These are phyloP conservation scores for Tephrocybe rancida DNA, from an alignment of 768 basidiomycete genomes.

Conservation along the genomic window DNA sequence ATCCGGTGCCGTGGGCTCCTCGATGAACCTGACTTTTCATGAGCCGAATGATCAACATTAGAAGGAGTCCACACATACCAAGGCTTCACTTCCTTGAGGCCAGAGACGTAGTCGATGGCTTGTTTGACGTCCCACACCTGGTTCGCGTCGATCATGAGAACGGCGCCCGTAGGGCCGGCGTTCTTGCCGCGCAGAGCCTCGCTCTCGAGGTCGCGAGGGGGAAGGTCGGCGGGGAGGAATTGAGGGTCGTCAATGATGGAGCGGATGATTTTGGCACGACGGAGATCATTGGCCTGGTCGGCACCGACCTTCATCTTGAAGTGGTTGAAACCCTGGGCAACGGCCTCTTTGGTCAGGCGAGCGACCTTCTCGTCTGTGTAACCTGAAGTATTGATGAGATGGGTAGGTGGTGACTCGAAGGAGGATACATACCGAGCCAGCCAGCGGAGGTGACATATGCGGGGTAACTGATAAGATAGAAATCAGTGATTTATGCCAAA, in stretches of 20 bases:
- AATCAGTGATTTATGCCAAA: not conserved
- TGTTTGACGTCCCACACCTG: constrained; percentile 95
- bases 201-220: constrained; percentile 61
- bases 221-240: constrained; percentile 64
- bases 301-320: constrained; percentile 99
- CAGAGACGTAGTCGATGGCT: constrained; percentile 89
- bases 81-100: constrained; percentile 78
- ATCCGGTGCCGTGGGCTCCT: constrained; percentile 92
- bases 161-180: constrained; percentile 90
- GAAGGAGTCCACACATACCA: constrained; percentile 77
- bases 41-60: too few relatives aligned
- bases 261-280: constrained; percentile 86
- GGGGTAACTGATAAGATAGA: constrained; percentile 66
- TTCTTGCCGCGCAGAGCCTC: constrained; percentile 83
- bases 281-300: constrained; percentile 77
- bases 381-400: constrained; percentile 42
- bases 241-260: constrained; percentile 94
- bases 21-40: constrained; percentile 88
- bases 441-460: constrained; percentile 94
- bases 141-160: constrained; percentile 97
- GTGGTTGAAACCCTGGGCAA: constrained; percentile 91
- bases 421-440: constrained; percentile 66
- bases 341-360: constrained; percentile 82
- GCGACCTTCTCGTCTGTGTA: constrained; percentile 93
- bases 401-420: not conserved